Evolutionary conservation across 352 stramenopile genomes (phyloP).

Genomic region (Globisporangium recalcitrans): DNA sequence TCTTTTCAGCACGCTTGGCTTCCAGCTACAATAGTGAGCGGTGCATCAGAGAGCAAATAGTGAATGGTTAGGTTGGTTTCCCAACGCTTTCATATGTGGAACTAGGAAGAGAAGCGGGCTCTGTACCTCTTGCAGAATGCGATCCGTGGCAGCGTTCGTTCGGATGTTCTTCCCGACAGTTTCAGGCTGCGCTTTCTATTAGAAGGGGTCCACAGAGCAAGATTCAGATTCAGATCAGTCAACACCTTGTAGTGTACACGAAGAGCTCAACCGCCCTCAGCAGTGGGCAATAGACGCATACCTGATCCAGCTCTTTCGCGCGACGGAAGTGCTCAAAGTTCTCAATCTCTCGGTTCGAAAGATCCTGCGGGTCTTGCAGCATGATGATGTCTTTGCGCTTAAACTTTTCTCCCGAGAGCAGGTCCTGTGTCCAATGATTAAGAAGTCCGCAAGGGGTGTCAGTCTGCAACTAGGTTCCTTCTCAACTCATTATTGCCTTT

Average conservation of each 20-base stretch:
- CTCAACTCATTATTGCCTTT: no score
- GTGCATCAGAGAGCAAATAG: neutral
- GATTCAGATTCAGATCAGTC: neutral
- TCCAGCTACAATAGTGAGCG: slow-evolving; percentile 37
- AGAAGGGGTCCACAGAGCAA: neutral
- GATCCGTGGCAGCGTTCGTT: slow-evolving; percentile 77
- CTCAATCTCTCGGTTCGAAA: slow-evolving; percentile 92
- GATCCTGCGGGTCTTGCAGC: slow-evolving; percentile 92
- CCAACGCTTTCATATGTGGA: neutral
- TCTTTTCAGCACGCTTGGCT: slow-evolving; percentile 53
- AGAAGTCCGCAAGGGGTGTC: no score
- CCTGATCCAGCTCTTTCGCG: slow-evolving; percentile 42
- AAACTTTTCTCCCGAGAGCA: slow-evolving; percentile 91
- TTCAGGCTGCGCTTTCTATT: slow-evolving; percentile 17
- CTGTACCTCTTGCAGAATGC: slow-evolving; percentile 69
- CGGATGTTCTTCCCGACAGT: slow-evolving; percentile 53
- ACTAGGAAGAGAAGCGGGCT: neutral
- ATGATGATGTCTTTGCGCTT: slow-evolving; percentile 93
- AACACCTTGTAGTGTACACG: neutral
- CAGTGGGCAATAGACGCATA: slow-evolving; percentile 6
- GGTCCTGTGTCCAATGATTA: slow-evolving; percentile 81
- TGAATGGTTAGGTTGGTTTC: no score
- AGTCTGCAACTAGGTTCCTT: no score
- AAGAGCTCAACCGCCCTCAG: neutral
- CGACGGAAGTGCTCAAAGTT: slow-evolving; percentile 95